Percentiles rank a stretch among this genome's conserved stretches.
phyloP scores from a whole-genome alignment of 176 grass and related monocot genomes.

The Carex myosuroides region DNA sequence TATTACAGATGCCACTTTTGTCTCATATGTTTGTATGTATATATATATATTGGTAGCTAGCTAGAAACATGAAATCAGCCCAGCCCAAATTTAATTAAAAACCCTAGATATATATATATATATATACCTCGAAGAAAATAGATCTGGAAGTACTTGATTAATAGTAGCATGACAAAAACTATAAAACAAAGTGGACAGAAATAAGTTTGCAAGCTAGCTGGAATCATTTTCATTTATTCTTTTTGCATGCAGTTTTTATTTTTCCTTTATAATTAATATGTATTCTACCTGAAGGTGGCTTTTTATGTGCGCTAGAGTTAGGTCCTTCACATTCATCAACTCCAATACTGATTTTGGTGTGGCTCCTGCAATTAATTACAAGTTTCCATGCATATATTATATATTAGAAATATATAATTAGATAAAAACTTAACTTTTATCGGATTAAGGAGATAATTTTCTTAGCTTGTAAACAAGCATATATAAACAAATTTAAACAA shows the following conservation, averaged over 20 bases:
- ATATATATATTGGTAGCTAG: background rate
- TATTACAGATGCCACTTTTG: conserved; percentile 22
- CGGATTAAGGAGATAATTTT: too few relatives aligned
- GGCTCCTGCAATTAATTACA: conserved; percentile 50
- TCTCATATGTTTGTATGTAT: conserved; percentile 28
- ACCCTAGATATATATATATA: background rate
- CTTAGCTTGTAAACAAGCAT: background rate
- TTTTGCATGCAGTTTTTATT: background rate
- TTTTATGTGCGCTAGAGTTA: conserved; percentile 97
- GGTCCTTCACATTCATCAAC: conserved; percentile 98
- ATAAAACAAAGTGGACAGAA: conserved; percentile 5
- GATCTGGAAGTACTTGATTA: background rate
- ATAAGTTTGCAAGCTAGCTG: background rate
- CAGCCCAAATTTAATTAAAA: background rate
- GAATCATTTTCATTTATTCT: conserved; percentile 26
- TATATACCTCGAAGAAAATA: background rate
- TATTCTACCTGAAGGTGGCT: conserved; percentile 86
- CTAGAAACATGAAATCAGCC: background rate
- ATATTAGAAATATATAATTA: background rate
- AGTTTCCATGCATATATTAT: background rate
- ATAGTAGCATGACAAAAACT: background rate
- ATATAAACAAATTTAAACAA: background rate
- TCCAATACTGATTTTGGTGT: conserved; percentile 98
- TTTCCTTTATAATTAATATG: background rate
- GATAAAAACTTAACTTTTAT: background rate